These are phyloP conservation scores for Rhododendron ovatum DNA, from an alignment of 148 eudicot genomes.

Conservation along the genomic window DNA sequence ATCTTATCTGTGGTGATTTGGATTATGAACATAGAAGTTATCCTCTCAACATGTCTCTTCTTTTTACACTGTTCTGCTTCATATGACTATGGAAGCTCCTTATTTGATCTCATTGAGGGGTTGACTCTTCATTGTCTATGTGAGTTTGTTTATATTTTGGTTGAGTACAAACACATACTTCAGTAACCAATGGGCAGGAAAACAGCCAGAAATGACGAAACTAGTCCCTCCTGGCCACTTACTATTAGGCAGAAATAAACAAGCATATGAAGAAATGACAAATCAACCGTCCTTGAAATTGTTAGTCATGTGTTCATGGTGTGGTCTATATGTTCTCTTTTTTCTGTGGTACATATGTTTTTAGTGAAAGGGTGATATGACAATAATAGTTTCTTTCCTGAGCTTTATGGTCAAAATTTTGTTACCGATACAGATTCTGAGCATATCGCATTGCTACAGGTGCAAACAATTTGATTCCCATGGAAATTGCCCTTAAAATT, in stretches of 20 bases:
- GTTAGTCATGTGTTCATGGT: background rate
- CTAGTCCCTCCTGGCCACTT: background rate
- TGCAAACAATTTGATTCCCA: slow-evolving; percentile 92
- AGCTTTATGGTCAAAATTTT: background rate
- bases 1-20: background rate
- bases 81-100: background rate
- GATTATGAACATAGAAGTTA: background rate
- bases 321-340: background rate
- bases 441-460: slow-evolving; percentile 39
- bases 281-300: background rate
- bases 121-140: background rate
- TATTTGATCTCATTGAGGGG: background rate
- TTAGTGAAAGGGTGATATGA: background rate
- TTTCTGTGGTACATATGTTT: background rate
- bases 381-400: background rate
- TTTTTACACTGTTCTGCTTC: background rate
- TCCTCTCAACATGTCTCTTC: background rate
- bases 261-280: background rate
- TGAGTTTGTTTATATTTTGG: background rate
- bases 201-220: background rate
- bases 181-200: background rate
- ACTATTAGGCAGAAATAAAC: background rate
- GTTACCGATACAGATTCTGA: background rate
- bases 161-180: background rate
- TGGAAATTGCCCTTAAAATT: slow-evolving; percentile 88